Conservation (phyloP, 169 alveolate genomes). For the Cryptosporidium sp. region DNA sequence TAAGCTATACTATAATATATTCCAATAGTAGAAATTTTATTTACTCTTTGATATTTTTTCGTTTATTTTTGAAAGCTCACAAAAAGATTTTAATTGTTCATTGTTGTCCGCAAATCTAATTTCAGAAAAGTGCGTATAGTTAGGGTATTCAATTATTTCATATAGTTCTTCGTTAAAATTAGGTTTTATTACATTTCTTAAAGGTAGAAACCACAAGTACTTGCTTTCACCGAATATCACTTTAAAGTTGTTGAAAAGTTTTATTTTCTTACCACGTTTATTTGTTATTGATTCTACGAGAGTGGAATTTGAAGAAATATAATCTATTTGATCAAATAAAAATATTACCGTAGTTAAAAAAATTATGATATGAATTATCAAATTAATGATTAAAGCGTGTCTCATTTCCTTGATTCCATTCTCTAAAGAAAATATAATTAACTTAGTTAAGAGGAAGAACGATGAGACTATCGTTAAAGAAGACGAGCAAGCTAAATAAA, state of each 20-base stretch:
- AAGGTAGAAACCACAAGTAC: slow-evolving; percentile 76
- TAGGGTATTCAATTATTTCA: slow-evolving; percentile 12
- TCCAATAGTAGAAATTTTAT: background rate
- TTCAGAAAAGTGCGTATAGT: background rate
- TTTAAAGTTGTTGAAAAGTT: slow-evolving; percentile 29
- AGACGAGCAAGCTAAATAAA: slow-evolving; percentile 78
- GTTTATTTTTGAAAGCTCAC: background rate
- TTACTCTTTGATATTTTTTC: background rate
- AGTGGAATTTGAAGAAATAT: slow-evolving; percentile 73
- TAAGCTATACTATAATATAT: background rate
- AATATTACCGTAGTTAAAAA: slow-evolving; percentile 51
- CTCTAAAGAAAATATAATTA: background rate
- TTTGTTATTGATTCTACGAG: slow-evolving; percentile 73
- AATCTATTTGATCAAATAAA: slow-evolving; percentile 73
- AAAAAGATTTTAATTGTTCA: background rate
- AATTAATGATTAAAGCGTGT: slow-evolving; percentile 13
- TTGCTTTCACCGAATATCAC: slow-evolving; percentile 73
- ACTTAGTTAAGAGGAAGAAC: slow-evolving; percentile 22
- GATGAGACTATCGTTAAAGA: slow-evolving; percentile 20
- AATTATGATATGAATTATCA: slow-evolving; percentile 59
- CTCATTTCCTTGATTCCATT: slow-evolving; percentile 1
- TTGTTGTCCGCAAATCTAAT: background rate
- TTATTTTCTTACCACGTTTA: slow-evolving; percentile 58
- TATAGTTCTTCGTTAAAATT: slow-evolving; percentile 76
- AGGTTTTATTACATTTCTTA: slow-evolving; percentile 11